A percentile compares a stretch with the other conserved stretches of the same genome.
These are phyloP conservation scores for Nidula microcarpa DNA, from an alignment of 768 basidiomycete genomes.

Conservation along the genomic window DNA sequence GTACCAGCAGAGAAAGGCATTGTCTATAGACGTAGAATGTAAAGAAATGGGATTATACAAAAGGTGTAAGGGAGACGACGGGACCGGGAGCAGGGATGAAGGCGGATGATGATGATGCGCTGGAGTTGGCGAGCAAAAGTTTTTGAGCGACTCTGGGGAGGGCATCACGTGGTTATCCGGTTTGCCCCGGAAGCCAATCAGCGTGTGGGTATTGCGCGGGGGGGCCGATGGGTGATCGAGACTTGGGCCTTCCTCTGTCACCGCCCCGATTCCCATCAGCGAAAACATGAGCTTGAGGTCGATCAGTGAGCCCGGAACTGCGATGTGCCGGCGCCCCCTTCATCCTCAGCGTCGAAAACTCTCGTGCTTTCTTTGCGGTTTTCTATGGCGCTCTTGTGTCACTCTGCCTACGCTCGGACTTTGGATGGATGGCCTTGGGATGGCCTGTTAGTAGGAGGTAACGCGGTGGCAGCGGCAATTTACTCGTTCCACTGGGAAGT, in stretches of 20 bases:
- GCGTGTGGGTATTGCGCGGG: conserved; percentile 6
- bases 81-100: conserved; percentile 7
- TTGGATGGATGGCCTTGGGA: no score
- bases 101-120: conserved; percentile 9
- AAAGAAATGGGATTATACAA: conserved; percentile 15
- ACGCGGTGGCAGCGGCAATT: no score
- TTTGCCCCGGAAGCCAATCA: conserved; percentile 28
- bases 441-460: no score
- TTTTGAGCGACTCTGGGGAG: conserved; percentile 14
- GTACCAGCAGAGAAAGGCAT: conserved; percentile 40
- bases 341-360: no score
- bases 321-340: no score
- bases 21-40: conserved; percentile 14
- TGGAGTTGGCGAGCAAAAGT: conserved; percentile 12
- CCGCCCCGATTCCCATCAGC: not conserved
- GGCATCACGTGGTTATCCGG: conserved; percentile 25
- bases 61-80: conserved; percentile 9
- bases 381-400: no score
- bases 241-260: not conserved
- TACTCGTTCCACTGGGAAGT: no score
- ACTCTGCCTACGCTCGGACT: no score
- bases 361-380: no score
- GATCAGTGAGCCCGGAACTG: no score
- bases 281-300: no score
- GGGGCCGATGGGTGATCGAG: not conserved